Percentiles rank a stretch among this genome's conserved stretches.
These are phyloP conservation scores for Boletellus emodensis DNA, from an alignment of 768 basidiomycete species.

Conservation along the genomic window DNA sequence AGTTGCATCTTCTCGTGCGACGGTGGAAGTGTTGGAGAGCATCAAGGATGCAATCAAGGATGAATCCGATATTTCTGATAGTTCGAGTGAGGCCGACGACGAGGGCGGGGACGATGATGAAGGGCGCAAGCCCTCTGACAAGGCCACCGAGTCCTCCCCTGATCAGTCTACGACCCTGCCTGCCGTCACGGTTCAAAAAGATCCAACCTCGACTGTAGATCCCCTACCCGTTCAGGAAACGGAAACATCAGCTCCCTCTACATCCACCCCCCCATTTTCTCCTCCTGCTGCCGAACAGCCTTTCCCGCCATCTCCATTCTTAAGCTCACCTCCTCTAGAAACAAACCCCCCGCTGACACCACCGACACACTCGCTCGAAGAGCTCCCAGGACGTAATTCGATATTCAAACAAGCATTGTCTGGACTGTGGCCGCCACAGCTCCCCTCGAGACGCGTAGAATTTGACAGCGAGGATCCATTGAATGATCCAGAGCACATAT, in stretches of 20 bases:
- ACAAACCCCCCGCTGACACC: conserved; percentile 40
- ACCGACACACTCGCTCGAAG: conserved; percentile 52
- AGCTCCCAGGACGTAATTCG: conserved; percentile 50
- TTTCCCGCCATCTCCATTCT: conserved; percentile 56
- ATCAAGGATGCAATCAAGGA: conserved; percentile 91
- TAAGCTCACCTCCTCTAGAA: conserved; percentile 37
- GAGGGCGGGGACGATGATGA: conserved; percentile 63
- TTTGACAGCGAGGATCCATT: conserved; percentile 64
- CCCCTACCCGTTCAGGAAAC: conserved; percentile 29
- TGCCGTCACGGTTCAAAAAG: conserved; percentile 10
- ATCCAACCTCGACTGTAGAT: conserved; percentile 1
- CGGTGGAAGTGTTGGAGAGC: conserved; percentile 83
- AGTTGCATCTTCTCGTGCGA: conserved; percentile 83
- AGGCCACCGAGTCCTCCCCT: conserved; percentile 27
- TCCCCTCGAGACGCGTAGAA: conserved; percentile 50
- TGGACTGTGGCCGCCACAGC: conserved; percentile 70
- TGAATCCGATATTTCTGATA: conserved; percentile 69
- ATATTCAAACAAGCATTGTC: conserved; percentile 62
- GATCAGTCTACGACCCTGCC: conserved; percentile 32
- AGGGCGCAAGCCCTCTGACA: conserved; percentile 28
- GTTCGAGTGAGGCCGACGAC: conserved; percentile 62
- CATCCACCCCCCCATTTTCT: conserved; percentile 24
- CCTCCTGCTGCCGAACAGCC: conserved; percentile 24
- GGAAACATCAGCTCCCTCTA: conserved; percentile 5
- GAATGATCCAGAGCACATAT: conserved; percentile 86